Conservation (phyloP, 202 grass and related monocot genomes). For the Bolboschoenoplectus hybrid region DNA sequence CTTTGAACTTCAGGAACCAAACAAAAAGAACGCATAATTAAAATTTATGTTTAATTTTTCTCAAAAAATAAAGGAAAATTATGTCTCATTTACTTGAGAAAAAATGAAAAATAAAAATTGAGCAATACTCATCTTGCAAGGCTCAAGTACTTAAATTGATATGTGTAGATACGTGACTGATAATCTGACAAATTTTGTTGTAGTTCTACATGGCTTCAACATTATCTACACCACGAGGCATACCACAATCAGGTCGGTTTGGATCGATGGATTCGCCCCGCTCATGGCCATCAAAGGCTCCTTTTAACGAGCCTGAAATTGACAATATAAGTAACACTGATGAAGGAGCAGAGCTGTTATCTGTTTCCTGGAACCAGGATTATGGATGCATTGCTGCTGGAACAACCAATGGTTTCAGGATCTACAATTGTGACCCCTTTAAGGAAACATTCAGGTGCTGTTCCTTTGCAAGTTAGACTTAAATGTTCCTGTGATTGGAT, state of each 20-base stretch:
- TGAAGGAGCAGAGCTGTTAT: conserved; percentile 55
- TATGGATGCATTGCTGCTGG: conserved; percentile 87
- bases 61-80: background rate
- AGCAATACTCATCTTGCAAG: background rate
- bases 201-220: conserved; percentile 40
- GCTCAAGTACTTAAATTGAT: background rate
- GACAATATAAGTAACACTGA: conserved; percentile 29
- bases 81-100: background rate
- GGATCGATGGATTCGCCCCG: conserved; percentile 10
- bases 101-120: background rate
- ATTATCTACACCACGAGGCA: conserved; percentile 31
- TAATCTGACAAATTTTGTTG: conserved; percentile 24
- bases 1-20: background rate
- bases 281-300: conserved; percentile 30
- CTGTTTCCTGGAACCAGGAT: conserved; percentile 98
- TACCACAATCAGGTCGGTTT: conserved; percentile 8
- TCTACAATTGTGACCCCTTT: conserved; percentile 96
- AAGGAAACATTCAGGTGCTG: conserved; percentile 85
- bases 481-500: background rate
- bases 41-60: background rate
- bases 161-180: background rate
- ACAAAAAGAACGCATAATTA: background rate
- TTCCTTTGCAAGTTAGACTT: background rate
- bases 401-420: conserved; percentile 78
- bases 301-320: conserved; percentile 29